phyloP scores from a whole-genome alignment of 2,329 filamentous ascomycete genomes.

The Polytolypa hystricis region DNA sequence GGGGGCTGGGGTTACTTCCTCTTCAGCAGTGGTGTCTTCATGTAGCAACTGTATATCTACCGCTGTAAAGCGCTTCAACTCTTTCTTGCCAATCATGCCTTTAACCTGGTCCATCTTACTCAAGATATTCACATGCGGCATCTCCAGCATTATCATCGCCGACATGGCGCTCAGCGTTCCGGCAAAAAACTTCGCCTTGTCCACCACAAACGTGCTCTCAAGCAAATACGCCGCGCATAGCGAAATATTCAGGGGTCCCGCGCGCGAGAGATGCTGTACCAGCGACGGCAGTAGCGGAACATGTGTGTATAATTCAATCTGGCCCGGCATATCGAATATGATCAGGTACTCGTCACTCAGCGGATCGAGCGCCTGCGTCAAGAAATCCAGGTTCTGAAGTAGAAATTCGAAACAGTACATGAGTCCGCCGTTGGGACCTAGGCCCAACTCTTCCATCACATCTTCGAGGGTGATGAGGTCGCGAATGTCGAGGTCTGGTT shows the following conservation, averaged over 20 bases:
- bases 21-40: conserved; percentile 55
- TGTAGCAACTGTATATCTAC: conserved; percentile 75
- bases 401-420: conserved; percentile 97
- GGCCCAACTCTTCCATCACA: conserved; percentile 88
- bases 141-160: conserved; percentile 96
- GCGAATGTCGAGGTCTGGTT: conserved; percentile 89
- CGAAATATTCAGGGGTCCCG: conserved; percentile 74
- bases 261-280: conserved; percentile 66
- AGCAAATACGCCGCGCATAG: conserved; percentile 90
- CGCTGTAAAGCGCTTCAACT: conserved; percentile 80
- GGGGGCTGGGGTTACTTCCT: conserved; percentile 34
- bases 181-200: conserved; percentile 94
- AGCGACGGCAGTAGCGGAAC: conserved; percentile 82
- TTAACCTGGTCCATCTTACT: conserved; percentile 98
- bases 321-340: conserved; percentile 96
- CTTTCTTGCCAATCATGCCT: conserved; percentile 73
- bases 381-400: conserved; percentile 85
- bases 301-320: conserved; percentile 97
- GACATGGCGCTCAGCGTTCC: conserved; percentile 95
- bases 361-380: conserved; percentile 72
- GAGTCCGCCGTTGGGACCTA: conserved; percentile 83
- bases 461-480: conserved; percentile 88
- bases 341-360: conserved; percentile 93
- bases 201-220: conserved; percentile 89
- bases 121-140: conserved; percentile 91